phyloP scores from a whole-genome alignment of 2,329 filamentous ascomycete genomes.

The Drechmeria coniospora region DNA sequence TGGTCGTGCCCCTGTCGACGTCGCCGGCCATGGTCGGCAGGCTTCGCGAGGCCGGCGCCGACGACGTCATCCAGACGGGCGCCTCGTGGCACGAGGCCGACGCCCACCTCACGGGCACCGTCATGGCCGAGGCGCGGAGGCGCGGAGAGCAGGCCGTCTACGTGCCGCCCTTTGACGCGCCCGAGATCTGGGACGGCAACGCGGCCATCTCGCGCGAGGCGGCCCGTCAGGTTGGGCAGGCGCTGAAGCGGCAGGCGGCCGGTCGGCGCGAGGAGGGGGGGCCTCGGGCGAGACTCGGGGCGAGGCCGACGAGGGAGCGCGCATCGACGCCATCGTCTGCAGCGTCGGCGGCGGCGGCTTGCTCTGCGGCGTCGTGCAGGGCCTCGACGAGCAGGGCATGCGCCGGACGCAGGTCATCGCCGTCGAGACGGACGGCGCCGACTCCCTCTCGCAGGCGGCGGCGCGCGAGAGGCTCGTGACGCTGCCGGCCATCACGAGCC shows the following conservation, averaged over 20 bases:
- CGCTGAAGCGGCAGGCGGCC: neutral
- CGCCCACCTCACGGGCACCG: constrained; percentile 40
- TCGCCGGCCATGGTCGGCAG: constrained; percentile 53
- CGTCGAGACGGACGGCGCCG: constrained; percentile 58
- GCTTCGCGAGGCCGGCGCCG: constrained; percentile 45
- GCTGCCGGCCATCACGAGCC: constrained; percentile 52
- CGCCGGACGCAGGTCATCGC: constrained; percentile 39
- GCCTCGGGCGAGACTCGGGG: constrained; percentile 32
- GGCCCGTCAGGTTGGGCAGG: constrained; percentile 14
- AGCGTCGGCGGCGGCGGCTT: constrained; percentile 68
- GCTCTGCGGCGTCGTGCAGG: constrained; percentile 57
- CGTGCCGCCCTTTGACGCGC: constrained; percentile 51
- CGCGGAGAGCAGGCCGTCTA: constrained; percentile 33
- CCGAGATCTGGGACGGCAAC: constrained; percentile 51
- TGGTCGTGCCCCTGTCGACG: constrained; percentile 54
- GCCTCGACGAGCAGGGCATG: constrained; percentile 25
- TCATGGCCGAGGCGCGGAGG: constrained; percentile 18
- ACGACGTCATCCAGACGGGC: constrained; percentile 49
- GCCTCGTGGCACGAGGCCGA: constrained; percentile 56
- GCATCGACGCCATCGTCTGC: constrained; percentile 54
- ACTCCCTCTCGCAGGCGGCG: constrained; percentile 45
- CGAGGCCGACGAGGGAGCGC: constrained; percentile 14
- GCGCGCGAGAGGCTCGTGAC: constrained; percentile 38
- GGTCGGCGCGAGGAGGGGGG: neutral
- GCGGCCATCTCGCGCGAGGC: constrained; percentile 36